Conservation (phyloP, 1,284 basidiomycete species). For the Neolentinus lepideus region DNA sequence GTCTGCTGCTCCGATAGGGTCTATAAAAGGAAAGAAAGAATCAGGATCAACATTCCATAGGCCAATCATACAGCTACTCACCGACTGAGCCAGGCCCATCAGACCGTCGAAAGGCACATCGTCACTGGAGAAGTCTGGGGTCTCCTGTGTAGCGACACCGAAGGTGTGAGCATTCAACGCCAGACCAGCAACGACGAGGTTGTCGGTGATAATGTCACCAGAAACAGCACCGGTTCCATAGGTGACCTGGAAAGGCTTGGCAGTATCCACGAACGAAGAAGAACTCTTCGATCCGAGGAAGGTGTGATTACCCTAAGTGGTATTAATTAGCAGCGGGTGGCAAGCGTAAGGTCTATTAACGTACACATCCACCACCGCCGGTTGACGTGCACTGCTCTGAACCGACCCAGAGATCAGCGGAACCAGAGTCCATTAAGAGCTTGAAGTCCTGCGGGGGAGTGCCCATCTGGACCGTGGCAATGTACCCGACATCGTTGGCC, state of each 20-base stretch:
- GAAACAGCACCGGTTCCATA: slow-evolving; percentile 73
- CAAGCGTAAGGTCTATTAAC: slow-evolving; percentile 15
- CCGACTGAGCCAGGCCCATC: slow-evolving; percentile 77
- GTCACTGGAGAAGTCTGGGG: slow-evolving; percentile 51
- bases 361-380: slow-evolving; percentile 45
- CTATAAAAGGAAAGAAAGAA: slow-evolving; percentile 19
- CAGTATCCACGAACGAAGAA: slow-evolving; percentile 52
- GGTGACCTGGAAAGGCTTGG: slow-evolving; percentile 57
- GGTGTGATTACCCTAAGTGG: slow-evolving; percentile 46
- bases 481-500: slow-evolving; percentile 52
- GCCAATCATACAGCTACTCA: slow-evolving; percentile 23
- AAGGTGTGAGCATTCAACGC: slow-evolving; percentile 58
- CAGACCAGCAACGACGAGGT: slow-evolving; percentile 64
- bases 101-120: slow-evolving; percentile 68
- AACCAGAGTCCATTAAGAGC: slow-evolving; percentile 83
- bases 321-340: slow-evolving; percentile 12
- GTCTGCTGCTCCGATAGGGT: slow-evolving; percentile 59
- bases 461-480: slow-evolving; percentile 72
- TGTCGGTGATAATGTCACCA: slow-evolving; percentile 64
- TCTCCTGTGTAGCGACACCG: slow-evolving; percentile 63
- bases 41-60: slow-evolving; percentile 1
- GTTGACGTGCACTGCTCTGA: slow-evolving; percentile 43
- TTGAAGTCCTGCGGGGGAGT: slow-evolving; percentile 68
- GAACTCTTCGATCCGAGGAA: slow-evolving; percentile 65
- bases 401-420: slow-evolving; percentile 80